A percentile compares a stretch with the other conserved stretches of the same genome.
Conservation (phyloP, 2,329 filamentous ascomycete genomes). For the Curvularia eragrostidis region DNA sequence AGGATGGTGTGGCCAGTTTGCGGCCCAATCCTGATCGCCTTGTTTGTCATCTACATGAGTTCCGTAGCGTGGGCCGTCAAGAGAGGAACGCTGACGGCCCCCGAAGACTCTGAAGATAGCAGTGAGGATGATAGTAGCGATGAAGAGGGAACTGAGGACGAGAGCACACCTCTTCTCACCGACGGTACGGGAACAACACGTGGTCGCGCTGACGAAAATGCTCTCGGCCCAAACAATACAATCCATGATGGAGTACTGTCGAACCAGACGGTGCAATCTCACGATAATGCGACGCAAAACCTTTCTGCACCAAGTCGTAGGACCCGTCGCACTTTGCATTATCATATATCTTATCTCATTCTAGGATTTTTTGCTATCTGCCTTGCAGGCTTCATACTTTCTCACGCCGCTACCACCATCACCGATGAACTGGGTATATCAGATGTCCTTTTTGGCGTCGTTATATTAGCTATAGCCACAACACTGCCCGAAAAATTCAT, state of each 20-base stretch:
- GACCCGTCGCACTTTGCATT: slow-evolving; percentile 9
- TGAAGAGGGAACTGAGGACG: slow-evolving; percentile 29
- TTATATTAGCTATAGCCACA: slow-evolving; percentile 59
- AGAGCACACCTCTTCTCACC: not conserved
- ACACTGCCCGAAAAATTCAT: slow-evolving; percentile 63
- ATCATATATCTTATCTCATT: slow-evolving; percentile 54
- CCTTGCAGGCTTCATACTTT: slow-evolving; percentile 58
- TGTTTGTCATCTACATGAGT: slow-evolving; percentile 55
- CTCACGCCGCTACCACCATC: slow-evolving; percentile 54
- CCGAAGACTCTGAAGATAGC: slow-evolving; percentile 52
- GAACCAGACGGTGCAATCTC: not conserved
- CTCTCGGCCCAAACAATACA: not conserved
- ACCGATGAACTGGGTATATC: slow-evolving; percentile 54
- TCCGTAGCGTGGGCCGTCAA: slow-evolving; percentile 57
- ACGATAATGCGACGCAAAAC: not conserved
- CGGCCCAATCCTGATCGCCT: slow-evolving; percentile 41
- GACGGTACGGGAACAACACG: not conserved
- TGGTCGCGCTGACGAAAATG: not conserved
- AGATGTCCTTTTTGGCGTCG: slow-evolving; percentile 56
- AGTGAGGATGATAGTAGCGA: slow-evolving; percentile 31
- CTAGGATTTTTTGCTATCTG: slow-evolving; percentile 55
- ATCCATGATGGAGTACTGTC: not conserved
- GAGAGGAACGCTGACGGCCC: slow-evolving; percentile 51
- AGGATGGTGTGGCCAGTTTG: not conserved
- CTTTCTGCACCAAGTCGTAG: too few species aligned